A percentile compares a stretch with the other conserved stretches of the same genome.
phyloP scores from a whole-genome alignment of 495 filamentous ascomycete species.

The Lasiosphaeria miniovina region DNA sequence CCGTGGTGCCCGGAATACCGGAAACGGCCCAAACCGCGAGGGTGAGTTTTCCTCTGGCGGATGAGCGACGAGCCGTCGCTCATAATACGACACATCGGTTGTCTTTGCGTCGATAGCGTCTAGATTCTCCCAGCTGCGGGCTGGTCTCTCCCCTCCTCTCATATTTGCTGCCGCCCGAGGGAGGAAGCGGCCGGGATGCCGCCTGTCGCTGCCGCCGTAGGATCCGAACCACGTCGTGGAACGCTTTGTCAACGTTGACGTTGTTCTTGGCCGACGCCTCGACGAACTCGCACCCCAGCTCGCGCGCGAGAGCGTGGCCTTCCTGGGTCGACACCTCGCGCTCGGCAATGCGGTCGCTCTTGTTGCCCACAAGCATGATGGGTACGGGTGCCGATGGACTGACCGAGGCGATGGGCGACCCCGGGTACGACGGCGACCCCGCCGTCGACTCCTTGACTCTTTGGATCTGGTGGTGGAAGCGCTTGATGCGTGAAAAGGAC shows the following conservation, averaged over 20 bases:
- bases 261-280: slow-evolving; percentile 99
- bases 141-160: slow-evolving; percentile 22
- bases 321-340: slow-evolving; percentile 96
- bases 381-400: slow-evolving; percentile 66
- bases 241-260: slow-evolving; percentile 98
- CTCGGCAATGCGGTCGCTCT: slow-evolving; percentile 93
- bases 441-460: slow-evolving; percentile 92
- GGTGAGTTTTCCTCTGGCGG: background rate
- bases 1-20: background rate
- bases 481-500: slow-evolving; percentile 90
- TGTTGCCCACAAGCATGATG: slow-evolving; percentile 98
- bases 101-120: slow-evolving; percentile 26
- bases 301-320: slow-evolving; percentile 84
- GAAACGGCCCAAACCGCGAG: background rate
- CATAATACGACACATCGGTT: slow-evolving; percentile 39
- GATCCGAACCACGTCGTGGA: slow-evolving; percentile 94
- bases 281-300: slow-evolving; percentile 94
- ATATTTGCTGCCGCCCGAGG: slow-evolving; percentile 31
- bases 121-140: slow-evolving; percentile 19
- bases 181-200: slow-evolving; percentile 38
- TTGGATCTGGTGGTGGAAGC: slow-evolving; percentile 95
- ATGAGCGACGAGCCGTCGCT: slow-evolving; percentile 3
- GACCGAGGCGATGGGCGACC: slow-evolving; percentile 53
- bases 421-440: slow-evolving; percentile 68
- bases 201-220: slow-evolving; percentile 75